A percentile compares a stretch with the other conserved stretches of the same genome.
Conservation (phyloP, 768 basidiomycete species). For the Tephrocybe sp. region DNA sequence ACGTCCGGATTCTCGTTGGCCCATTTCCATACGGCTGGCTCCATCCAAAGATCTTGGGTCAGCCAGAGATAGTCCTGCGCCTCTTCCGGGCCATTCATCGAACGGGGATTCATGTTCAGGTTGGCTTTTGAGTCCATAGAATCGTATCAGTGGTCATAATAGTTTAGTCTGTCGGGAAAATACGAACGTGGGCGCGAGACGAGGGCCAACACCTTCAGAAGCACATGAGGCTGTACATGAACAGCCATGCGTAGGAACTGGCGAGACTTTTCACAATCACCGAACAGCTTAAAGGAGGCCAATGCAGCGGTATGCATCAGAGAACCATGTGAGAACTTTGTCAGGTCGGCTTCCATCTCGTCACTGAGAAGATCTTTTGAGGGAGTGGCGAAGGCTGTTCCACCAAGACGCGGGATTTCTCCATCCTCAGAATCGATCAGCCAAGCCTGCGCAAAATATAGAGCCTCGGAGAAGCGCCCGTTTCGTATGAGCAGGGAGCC, state of each 20-base stretch:
- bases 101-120: slow-evolving; percentile 27
- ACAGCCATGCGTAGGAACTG: slow-evolving; percentile 40
- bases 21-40: slow-evolving; percentile 43
- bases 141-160: too few relatives aligned
- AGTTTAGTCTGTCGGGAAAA: not conserved
- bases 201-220: slow-evolving; percentile 38
- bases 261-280: slow-evolving; percentile 35
- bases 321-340: slow-evolving; percentile 11
- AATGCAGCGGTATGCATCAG: slow-evolving; percentile 40
- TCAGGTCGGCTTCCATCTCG: not conserved
- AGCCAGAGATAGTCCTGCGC: slow-evolving; percentile 49
- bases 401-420: slow-evolving; percentile 4
- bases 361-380: not conserved
- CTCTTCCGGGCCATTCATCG: slow-evolving; percentile 37
- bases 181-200: slow-evolving; percentile 25
- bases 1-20: slow-evolving; percentile 34
- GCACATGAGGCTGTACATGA: slow-evolving; percentile 30
- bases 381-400: not conserved
- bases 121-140: not conserved
- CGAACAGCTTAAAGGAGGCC: slow-evolving; percentile 40
- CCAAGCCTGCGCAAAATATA: slow-evolving; percentile 39
- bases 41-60: slow-evolving; percentile 45
- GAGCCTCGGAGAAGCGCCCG: slow-evolving; percentile 34
- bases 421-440: slow-evolving; percentile 11
- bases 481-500: slow-evolving; percentile 35